Evolutionary conservation across 768 basidiomycete genomes (phyloP).

Genomic region (Cubamyces lactineus): DNA sequence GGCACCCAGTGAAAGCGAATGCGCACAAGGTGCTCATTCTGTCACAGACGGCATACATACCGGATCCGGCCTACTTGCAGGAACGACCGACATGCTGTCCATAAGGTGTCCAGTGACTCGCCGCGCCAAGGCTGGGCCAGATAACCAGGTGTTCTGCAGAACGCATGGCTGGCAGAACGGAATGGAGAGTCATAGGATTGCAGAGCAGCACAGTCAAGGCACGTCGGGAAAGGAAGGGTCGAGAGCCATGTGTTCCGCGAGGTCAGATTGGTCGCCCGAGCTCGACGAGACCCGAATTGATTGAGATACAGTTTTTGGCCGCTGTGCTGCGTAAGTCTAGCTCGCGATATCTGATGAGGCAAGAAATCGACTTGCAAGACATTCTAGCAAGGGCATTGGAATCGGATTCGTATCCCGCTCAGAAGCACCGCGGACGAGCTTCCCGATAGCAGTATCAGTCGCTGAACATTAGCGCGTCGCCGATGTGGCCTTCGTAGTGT

Average conservation of each 20-base stretch:
- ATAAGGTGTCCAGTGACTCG: not conserved
- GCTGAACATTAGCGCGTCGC: not conserved
- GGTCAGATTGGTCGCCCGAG: conserved; percentile 12
- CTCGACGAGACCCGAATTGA: not conserved
- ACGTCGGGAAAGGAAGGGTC: conserved; percentile 6
- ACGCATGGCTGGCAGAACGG: conserved; percentile 8
- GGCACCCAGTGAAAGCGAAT: not conserved
- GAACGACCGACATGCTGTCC: conserved; percentile 1
- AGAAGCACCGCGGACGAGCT: not conserved
- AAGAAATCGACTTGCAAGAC: not conserved
- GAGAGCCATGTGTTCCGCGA: conserved; percentile 12
- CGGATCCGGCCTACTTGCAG: conserved; percentile 1
- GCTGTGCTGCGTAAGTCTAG: not conserved
- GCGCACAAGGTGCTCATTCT: not conserved
- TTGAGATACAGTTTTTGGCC: not conserved
- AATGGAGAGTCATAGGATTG: conserved; percentile 7
- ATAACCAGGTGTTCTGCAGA: conserved; percentile 12
- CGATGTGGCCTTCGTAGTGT: not conserved
- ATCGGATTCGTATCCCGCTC: not conserved
- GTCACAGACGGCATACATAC: not conserved
- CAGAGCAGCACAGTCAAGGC: conserved; percentile 2
- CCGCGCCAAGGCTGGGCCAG: conserved; percentile 4
- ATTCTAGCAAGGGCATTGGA: not conserved
- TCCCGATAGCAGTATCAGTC: conserved; percentile 16
- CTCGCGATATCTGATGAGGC: not conserved